phyloP scores from a whole-genome alignment of 371 early-diverging fungal species.

The Rhizopus sp. region DNA sequence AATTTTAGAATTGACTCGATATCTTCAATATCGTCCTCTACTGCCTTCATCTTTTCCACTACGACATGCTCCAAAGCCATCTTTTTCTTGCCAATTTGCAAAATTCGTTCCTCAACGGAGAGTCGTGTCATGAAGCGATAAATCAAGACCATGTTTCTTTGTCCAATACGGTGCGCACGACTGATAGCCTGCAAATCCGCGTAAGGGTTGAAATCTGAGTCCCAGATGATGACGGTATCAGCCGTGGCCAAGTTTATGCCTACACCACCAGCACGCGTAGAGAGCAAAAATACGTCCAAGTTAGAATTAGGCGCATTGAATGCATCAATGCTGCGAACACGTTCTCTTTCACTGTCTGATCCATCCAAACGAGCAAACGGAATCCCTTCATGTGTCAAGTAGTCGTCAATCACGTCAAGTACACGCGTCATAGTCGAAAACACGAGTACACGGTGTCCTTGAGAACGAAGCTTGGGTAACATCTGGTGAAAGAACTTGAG shows the following conservation, averaged over 20 bases:
- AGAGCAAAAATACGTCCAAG: conserved; percentile 79
- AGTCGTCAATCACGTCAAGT: conserved; percentile 73
- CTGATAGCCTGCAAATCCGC: conserved; percentile 90
- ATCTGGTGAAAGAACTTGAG: conserved; percentile 69
- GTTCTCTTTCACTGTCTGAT: conserved; percentile 54
- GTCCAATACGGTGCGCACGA: conserved; percentile 95
- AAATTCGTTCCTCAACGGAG: conserved; percentile 72
- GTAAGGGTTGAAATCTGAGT: conserved; percentile 95
- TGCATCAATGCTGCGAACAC: conserved; percentile 79
- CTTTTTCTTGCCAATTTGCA: conserved; percentile 84
- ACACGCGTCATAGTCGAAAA: conserved; percentile 75
- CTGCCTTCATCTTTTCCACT: conserved; percentile 78
- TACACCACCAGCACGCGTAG: conserved; percentile 92
- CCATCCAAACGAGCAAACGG: conserved; percentile 86
- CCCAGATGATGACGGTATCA: conserved; percentile 93
- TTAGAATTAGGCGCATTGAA: conserved; percentile 80
- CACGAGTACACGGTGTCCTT: conserved; percentile 71
- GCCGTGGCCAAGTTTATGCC: conserved; percentile 96
- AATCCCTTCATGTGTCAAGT: conserved; percentile 53
- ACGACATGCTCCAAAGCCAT: conserved; percentile 85
- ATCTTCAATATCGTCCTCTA: conserved; percentile 58
- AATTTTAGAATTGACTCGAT: conserved; percentile 75
- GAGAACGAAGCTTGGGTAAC: conserved; percentile 56
- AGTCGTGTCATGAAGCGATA: conserved; percentile 85
- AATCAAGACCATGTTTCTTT: conserved; percentile 84